A percentile compares a stretch with the other conserved stretches of the same genome.
phyloP scores from a whole-genome alignment of 257 asterid genomes.

The Lycium barbarum region DNA sequence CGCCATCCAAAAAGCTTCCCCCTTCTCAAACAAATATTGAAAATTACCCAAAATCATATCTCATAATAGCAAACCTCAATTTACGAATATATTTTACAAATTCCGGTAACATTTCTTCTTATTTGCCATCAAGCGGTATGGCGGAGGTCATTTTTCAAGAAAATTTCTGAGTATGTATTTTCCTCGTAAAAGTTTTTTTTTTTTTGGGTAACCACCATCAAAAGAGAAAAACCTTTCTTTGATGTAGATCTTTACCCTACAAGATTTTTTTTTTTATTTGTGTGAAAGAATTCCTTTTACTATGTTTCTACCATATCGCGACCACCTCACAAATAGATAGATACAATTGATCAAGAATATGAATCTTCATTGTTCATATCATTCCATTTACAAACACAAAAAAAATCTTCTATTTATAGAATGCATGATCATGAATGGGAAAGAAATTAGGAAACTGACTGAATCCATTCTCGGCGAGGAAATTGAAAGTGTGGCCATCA shows the following conservation, averaged over 20 bases:
- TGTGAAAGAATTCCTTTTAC: no score
- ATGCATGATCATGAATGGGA: background rate
- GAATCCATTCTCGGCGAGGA: conserved; percentile 88
- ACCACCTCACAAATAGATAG: background rate
- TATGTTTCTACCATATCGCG: background rate
- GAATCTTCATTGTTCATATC: background rate
- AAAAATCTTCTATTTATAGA: background rate
- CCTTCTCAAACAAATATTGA: background rate
- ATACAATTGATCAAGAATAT: background rate
- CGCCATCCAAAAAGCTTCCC: background rate
- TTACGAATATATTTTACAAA: background rate
- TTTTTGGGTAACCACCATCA: no score
- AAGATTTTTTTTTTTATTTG: no score
- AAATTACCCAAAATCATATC: background rate
- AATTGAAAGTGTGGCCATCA: conserved; percentile 94
- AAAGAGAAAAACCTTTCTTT: no score
- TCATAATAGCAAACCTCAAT: background rate
- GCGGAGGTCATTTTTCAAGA: background rate
- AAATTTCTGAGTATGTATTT: background rate
- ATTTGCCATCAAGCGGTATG: background rate
- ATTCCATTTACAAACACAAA: background rate
- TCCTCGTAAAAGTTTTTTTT: background rate
- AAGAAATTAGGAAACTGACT: conserved; percentile 53
- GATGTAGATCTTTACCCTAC: no score
- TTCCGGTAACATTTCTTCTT: background rate